phyloP scores from a whole-genome alignment of 2,329 filamentous ascomycete species.

The Pyricularia grisea region DNA sequence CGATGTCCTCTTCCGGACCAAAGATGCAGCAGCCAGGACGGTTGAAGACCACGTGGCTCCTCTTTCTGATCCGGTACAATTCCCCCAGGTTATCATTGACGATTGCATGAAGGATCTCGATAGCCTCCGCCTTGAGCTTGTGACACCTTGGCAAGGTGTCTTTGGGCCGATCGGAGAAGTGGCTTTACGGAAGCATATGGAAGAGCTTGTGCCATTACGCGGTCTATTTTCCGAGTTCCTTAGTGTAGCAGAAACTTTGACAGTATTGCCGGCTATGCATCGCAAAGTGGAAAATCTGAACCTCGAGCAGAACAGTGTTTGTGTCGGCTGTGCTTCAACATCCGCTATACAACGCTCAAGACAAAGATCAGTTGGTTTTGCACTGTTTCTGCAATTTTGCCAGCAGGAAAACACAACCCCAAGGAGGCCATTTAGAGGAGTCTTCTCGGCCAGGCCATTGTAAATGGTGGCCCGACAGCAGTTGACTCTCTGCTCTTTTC shows the following conservation, averaged over 20 bases:
- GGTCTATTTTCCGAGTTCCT: neutral
- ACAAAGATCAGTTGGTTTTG: neutral
- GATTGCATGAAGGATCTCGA: neutral
- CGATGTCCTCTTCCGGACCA: neutral
- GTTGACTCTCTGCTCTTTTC: neutral
- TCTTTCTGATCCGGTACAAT: neutral
- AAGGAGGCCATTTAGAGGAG: neutral
- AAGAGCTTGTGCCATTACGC: neutral
- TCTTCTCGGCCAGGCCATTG: neutral
- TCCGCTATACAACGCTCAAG: neutral
- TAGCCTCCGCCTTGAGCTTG: neutral
- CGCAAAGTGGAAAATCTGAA: neutral
- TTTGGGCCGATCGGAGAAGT: neutral
- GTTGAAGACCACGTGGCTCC: neutral
- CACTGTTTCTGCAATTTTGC: neutral
- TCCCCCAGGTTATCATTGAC: neutral
- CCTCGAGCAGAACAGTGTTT: neutral
- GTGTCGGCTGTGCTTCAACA: neutral
- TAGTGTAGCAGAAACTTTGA: neutral
- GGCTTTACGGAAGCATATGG: neutral
- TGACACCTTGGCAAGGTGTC: neutral
- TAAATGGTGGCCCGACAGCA: neutral
- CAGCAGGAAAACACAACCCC: neutral
- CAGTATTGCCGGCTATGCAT: neutral
- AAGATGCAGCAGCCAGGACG: neutral